Base-by-base conservation (phyloP, 2,329 filamentous ascomycete genomes). In the Trichoderma sp. region DNA sequence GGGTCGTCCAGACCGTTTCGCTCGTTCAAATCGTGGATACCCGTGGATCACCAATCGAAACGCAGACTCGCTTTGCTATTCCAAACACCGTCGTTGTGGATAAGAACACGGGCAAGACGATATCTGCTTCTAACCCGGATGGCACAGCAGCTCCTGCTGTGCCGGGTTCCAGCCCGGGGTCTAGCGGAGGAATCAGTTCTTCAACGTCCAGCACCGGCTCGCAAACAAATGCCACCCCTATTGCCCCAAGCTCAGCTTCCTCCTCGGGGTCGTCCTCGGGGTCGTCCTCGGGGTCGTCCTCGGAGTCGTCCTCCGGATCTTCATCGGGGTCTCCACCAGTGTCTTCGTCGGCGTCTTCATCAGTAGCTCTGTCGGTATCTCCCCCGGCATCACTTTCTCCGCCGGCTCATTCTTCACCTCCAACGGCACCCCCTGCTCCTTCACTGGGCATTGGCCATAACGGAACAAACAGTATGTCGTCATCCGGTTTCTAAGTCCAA, bases 1-100 rank as follows among this genome's bases (percentile, higher is more conserved):
- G 81, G 72, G 81, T 89, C 76, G 81, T 88, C 68, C 83, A 88
- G 78, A 89, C 87, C 75, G 79, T 89, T 74, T 87, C 86, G 30
- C 81, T 89, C 77, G 78, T 89, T 70, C 84, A 88, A 74, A 76
- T 86, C 73, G 83, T 88, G 73, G 85, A 88, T 78, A 79, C 80
- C 59, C 77, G 78, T 58, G 87, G 87, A 73, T 81, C 80, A 32
- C 80, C 84, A 63, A 76, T 87, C 59, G 78, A 81, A 66, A 77
- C 84, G 26, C 79, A 83, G 71, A 88, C 87, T 36, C 74, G 84
- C 69, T 79, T 76, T 74, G 79, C 81, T 53, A 74, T 80, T 59
- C 77, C 83, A 47, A 78, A 80, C 75, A 84, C 83, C 70, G 77
- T 81, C 70, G 76, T 83, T 73, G 75, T 81, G 73, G 78, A 80